These are phyloP conservation scores for Aspergillus coremiiformis DNA, from an alignment of 495 filamentous ascomycete genomes.

Conservation along the genomic window DNA sequence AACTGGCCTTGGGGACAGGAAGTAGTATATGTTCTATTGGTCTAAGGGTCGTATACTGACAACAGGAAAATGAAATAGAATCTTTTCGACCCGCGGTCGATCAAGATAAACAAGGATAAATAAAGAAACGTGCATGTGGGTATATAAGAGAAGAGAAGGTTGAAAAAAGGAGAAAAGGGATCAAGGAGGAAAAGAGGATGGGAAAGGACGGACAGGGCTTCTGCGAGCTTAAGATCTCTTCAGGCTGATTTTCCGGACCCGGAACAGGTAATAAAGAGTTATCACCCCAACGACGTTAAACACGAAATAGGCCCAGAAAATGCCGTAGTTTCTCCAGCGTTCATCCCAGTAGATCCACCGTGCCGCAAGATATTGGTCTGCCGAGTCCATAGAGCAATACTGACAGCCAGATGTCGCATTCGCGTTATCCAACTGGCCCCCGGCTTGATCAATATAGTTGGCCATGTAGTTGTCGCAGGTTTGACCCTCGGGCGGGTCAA, in stretches of 20 bases:
- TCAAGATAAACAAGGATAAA: no score
- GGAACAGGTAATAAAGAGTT: constrained; percentile 41
- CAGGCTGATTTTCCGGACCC: constrained; percentile 23
- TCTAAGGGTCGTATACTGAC: no score
- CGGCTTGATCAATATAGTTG: constrained; percentile 33
- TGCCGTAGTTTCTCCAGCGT: constrained; percentile 38
- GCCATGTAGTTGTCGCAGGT: constrained; percentile 52
- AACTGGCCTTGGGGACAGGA: no score
- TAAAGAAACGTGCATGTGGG: no score
- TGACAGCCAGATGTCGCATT: constrained; percentile 29
- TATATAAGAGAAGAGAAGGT: no score
- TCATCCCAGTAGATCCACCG: constrained; percentile 30
- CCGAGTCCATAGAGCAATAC: constrained; percentile 36
- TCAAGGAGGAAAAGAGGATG: no score
- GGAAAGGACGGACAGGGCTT: no score
- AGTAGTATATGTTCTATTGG: no score
- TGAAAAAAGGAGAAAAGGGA: no score
- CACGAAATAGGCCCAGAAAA: constrained; percentile 42
- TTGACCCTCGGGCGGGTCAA: constrained; percentile 41
- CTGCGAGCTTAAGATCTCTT: neutral
- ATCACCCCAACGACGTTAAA: constrained; percentile 41
- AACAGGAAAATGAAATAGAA: no score
- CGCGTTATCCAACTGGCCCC: constrained; percentile 47
- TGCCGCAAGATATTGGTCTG: constrained; percentile 33
- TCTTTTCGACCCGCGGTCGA: no score